Percentiles rank a stretch among this genome's conserved stretches.
These are phyloP conservation scores for Primulina eburnea DNA, from an alignment of 257 asterid genomes.

Conservation along the genomic window DNA sequence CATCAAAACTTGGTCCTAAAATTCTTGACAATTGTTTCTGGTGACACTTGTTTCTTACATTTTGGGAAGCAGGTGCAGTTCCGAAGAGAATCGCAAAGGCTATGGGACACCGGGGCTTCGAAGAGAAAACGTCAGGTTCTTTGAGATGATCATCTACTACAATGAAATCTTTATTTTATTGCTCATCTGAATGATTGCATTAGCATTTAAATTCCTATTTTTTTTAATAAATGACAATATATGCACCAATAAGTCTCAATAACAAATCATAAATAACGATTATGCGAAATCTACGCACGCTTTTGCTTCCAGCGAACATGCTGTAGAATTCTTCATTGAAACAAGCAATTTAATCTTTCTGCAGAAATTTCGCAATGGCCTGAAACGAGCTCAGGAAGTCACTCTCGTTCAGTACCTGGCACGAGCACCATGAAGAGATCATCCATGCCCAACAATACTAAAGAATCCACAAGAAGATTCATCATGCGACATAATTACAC, in stretches of 20 bases:
- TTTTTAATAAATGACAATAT: constrained; percentile 21
- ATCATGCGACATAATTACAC: constrained; percentile 1
- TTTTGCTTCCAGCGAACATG: neutral
- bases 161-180: constrained; percentile 32
- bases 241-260: constrained; percentile 3
- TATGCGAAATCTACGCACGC: neutral
- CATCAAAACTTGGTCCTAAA: neutral
- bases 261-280: neutral
- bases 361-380: constrained; percentile 62
- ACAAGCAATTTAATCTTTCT: constrained; percentile 4
- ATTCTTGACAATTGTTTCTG: neutral
- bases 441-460: constrained; percentile 3
- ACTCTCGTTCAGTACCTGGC: constrained; percentile 21
- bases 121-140: constrained; percentile 79
- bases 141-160: neutral
- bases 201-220: constrained; percentile 23
- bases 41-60: neutral
- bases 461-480: neutral
- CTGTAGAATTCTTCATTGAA: constrained; percentile 10
- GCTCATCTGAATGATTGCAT: constrained; percentile 25
- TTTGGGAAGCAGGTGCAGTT: constrained; percentile 48
- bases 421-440: constrained; percentile 20
- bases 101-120: constrained; percentile 64
- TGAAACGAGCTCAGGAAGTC: constrained; percentile 39
- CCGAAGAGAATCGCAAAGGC: constrained; percentile 68